Evolutionary conservation across 2,329 filamentous ascomycete genomes (phyloP), one percentile per base, ranked within the genome.

Genomic region (Phialocephala subalpina): DNA sequence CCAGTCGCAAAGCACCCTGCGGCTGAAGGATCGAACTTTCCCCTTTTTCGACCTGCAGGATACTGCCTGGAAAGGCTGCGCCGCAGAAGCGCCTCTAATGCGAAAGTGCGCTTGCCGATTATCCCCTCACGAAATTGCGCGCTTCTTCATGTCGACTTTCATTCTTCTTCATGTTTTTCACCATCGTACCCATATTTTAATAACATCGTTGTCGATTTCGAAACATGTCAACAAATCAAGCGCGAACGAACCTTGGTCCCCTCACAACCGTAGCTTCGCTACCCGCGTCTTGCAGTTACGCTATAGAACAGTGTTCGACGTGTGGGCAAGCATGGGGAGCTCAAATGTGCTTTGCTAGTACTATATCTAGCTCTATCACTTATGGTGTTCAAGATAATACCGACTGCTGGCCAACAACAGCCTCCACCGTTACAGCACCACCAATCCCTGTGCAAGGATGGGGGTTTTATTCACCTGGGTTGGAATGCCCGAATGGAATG

Each of bases 391-490:
- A 55, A 12, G 64, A 66, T 29, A 25, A 59, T 63, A 7, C 60
- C 4, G 56, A 60, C 16, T 66, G 64, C 40, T 66, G 60, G 60
- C 64, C 64, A 4, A 16, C 42, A 27, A 29, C 36, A 60, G 40
- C n/a, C 35, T 36, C 25, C 3, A 16, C 14, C 20, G 47, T 45
- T 8, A 22, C 53, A 8, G 36, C 29, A 16, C 20, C 53, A 14
- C 14, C 22, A 3, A 12, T 27, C 36, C 8, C 61, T 14, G 22
- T 64, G 7, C 25, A 33, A 25, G 62, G 62, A 22, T 64, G 57
- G 62, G 57, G 62, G 45, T 60, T 64, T 38, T 64, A 64, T 29
- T 64, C 62, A 12, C 62, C 62, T 45, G 62, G 62, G n/a, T 18
- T 57, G 16, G 29, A 47, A 5, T 64, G 62, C 27, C 62, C 62